Base-by-base conservation (phyloP, 106 monocot genomes). In the Vanilla planifolia region DNA sequence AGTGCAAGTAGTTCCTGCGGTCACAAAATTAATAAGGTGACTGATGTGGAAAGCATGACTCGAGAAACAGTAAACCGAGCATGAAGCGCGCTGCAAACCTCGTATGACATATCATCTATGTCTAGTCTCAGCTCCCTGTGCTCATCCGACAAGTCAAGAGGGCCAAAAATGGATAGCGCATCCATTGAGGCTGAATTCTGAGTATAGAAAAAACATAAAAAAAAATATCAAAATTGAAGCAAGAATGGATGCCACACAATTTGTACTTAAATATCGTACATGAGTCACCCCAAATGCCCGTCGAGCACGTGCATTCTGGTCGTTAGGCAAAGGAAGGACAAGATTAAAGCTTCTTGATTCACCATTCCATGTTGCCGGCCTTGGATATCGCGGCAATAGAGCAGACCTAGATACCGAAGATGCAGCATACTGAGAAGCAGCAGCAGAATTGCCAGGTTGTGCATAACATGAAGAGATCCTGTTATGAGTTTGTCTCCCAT, bases 1-100 rank as follows among this genome's bases (percentile, higher is more conserved):
- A 89, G 48, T 55, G 64, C 89, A 71, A 89, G 80, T 40, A 89
- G 64, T 55, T 89, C 89, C 89, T 89, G 71, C 35, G 28, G 35
- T 34, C n/a, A 57, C 0, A 33, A 17, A 21, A 57, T 34, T 16
- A 20, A 57, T 33, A 34, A 0, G 25, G 10, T 30, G 27, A 19
- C 34, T 36, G 8, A 57, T 57, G 4, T 52, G 29, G 22, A 1
- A 33, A 29, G 14, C 5, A 11, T 51, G n/a, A 33, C 10, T 23
- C 2, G 7, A 67, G 55, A 32, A 55, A 5, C 17, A 33, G 17
- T 32, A 33, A 33, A n/a, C n/a, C 33, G 3, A 6, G 17, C 55
- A 33, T 8, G 29, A 57, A 57, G 35, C 33, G 19, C 4, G 20
- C 21, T 21, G 7, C 19, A 36, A 35, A 86, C 86, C 86, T 86